Evolutionary conservation across 345 rosid species (phyloP).

Genomic region (Acer campestre): DNA sequence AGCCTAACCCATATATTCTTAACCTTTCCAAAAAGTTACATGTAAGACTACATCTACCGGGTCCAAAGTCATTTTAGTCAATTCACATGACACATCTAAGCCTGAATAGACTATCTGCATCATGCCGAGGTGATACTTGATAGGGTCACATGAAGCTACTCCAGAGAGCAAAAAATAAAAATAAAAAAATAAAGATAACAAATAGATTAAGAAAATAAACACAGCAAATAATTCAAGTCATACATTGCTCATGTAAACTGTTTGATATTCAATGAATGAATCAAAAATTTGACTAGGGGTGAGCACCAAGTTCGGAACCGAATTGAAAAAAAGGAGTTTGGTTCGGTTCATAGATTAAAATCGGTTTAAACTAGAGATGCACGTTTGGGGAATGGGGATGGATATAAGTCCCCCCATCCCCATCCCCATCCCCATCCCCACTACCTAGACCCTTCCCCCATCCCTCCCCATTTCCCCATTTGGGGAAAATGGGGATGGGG

Average conservation of each 20-base stretch:
- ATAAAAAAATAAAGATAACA: not conserved
- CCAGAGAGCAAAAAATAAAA: not conserved
- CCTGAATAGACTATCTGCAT: not conserved
- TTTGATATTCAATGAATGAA: too few species aligned
- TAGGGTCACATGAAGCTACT: not conserved
- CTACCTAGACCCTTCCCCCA: too few species aligned
- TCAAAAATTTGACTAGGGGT: too few species aligned
- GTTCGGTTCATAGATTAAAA: too few species aligned
- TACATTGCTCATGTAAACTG: not conserved
- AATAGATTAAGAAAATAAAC: not conserved
- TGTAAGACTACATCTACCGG: not conserved
- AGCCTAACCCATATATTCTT: not conserved
- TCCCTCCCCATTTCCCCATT: too few species aligned
- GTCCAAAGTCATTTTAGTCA: not conserved
- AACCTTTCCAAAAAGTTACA: not conserved
- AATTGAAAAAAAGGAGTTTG: too few species aligned
- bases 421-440: too few species aligned
- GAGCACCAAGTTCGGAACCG: too few species aligned
- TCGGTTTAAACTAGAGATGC: too few species aligned
- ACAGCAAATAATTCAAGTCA: not conserved
- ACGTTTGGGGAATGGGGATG: too few species aligned
- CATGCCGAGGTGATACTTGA: not conserved
- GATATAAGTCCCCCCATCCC: too few species aligned
- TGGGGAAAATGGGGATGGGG: too few species aligned
- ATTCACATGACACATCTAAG: not conserved